A percentile compares a stretch with the other conserved stretches of the same genome.
These are phyloP conservation scores for Antrodiella citrinella DNA, from an alignment of 768 basidiomycete genomes.

Conservation along the genomic window DNA sequence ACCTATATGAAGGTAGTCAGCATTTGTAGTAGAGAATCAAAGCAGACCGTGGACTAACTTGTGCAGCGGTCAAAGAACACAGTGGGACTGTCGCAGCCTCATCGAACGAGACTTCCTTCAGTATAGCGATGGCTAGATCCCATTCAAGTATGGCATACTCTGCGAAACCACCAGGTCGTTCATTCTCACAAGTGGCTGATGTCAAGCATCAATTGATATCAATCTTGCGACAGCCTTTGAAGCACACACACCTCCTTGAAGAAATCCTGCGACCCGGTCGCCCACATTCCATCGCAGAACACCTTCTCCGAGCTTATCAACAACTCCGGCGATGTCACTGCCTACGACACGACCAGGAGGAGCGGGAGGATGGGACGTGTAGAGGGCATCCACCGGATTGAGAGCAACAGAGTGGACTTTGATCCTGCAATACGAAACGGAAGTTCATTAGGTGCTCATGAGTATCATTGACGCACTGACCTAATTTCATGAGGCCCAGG, in stretches of 20 bases:
- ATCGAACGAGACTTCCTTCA: not conserved
- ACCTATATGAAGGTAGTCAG: not conserved
- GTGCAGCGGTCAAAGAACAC: not conserved
- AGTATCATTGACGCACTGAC: not conserved
- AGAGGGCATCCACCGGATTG: not conserved
- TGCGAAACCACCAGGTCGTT: not conserved
- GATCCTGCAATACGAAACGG: not conserved
- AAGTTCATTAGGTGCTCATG: not conserved
- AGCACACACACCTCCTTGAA: not conserved
- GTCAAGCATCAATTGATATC: not conserved
- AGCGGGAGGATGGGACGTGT: not conserved
- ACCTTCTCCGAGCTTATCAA: not conserved
- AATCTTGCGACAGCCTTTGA: not conserved
- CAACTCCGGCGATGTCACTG: not conserved
- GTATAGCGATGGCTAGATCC: not conserved
- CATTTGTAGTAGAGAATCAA: not conserved
- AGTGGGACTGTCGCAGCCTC: not conserved
- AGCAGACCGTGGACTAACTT: not conserved
- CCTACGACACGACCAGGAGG: not conserved
- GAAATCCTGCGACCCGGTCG: not conserved
- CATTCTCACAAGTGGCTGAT: not conserved
- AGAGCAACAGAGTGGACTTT: not conserved
- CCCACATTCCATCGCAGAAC: not conserved
- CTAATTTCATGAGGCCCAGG: not conserved
- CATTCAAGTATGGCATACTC: not conserved